Base-by-base conservation (phyloP, 371 early-diverging fungal species). In the Parasitella parasitica region DNA sequence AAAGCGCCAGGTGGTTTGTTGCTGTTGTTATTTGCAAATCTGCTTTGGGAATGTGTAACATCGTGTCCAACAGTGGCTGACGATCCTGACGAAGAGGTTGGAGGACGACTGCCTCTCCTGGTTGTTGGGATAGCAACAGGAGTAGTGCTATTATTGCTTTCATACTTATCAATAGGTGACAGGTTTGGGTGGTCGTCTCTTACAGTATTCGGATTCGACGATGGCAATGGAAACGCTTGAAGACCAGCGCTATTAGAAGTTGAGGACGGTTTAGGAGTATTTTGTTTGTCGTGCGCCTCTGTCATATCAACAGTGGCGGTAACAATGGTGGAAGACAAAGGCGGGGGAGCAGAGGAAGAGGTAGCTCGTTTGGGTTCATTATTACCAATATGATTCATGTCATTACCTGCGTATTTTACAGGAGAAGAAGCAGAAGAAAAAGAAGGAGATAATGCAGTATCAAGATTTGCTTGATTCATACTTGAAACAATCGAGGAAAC, bases 1-100 rank as follows among this genome's bases (percentile, higher is more conserved):
- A 54, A 34, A 32, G 8, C 28, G 16, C 30, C 62, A 62, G 48
- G 49, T 62, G 56, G 62, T 62, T 54, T 62, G 49, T 55, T 49
- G 46, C 27, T 53, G 46, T 54, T 55, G 6, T 62, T 43, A 43
- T 43, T 62, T 35, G 35, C 35, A 55, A 43, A 35, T 24, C 41
- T 50, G 26, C 28, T 62, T 49, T 55, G 46, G 48, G 49, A 36
- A 16, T 54, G 62, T 62, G 62, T 54, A 36, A 62, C 62, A 16
- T 27, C 49, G 27, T 24, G 54, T 26, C 54, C 54, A 22, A 61
- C 35, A 16, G 54, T 55, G 62, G 49, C 36, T 62, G 62, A 54
- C 20, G 55, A 62, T 11, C 27, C 62, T 9, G 62, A 55, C 22
- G 62, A 54, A 26, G 62, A 62, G 18, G 43, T 43, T 30, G 61